A percentile compares a stretch with the other conserved stretches of the same genome.
These are phyloP conservation scores for Talaromyces sp. DNA, from an alignment of 2,329 filamentous ascomycete genomes.

Conservation along the genomic window DNA sequence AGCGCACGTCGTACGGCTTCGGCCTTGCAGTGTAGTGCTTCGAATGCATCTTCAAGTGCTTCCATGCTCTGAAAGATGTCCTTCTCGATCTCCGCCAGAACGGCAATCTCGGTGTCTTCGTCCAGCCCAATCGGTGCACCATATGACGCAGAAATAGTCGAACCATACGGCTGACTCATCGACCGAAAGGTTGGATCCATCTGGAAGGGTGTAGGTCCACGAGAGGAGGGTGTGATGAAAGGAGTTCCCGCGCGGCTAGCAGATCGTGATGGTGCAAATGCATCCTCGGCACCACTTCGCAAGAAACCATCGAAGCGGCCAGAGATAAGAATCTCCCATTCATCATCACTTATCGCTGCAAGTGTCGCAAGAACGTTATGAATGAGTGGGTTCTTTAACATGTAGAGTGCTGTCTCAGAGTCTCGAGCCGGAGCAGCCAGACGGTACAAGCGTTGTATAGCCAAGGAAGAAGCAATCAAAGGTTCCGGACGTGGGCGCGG, in stretches of 20 bases:
- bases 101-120: slow-evolving; percentile 89
- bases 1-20: slow-evolving; percentile 76
- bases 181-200: slow-evolving; percentile 44
- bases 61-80: slow-evolving; percentile 96
- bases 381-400: slow-evolving; percentile 76
- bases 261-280: slow-evolving; percentile 32
- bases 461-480: slow-evolving; percentile 70
- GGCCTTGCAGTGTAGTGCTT: slow-evolving; percentile 81
- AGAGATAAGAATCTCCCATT: slow-evolving; percentile 94
- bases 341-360: slow-evolving; percentile 81
- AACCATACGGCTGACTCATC: slow-evolving; percentile 40
- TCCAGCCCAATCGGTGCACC: slow-evolving; percentile 82
- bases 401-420: slow-evolving; percentile 79
- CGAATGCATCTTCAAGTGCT: slow-evolving; percentile 87
- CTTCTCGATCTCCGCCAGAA: slow-evolving; percentile 84
- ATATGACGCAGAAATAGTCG: slow-evolving; percentile 54
- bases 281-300: slow-evolving; percentile 80
- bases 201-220: slow-evolving; percentile 34
- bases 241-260: slow-evolving; percentile 43
- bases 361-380: slow-evolving; percentile 87
- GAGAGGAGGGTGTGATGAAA: slow-evolving; percentile 35
- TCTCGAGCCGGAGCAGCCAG: slow-evolving; percentile 72
- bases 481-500: slow-evolving; percentile 68
- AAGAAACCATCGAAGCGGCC: slow-evolving; percentile 94
- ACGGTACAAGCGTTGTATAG: slow-evolving; percentile 82